A percentile compares a stretch with the other conserved stretches of the same genome.
Conservation (phyloP, 305 asterid genomes). For the Fraxinus greggii region DNA sequence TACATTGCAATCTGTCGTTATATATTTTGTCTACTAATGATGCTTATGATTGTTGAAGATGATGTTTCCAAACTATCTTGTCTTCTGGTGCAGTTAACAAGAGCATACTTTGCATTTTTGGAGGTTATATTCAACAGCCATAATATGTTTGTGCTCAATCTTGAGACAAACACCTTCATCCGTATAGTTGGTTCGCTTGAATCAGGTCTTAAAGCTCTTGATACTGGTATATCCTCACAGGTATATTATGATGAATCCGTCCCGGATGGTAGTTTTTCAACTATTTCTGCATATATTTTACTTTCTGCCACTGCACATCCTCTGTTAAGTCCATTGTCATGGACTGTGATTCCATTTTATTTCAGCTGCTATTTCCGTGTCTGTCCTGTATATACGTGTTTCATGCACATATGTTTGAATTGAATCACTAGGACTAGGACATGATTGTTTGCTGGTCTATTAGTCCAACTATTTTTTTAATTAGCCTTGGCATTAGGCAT, state of each 20-base stretch:
- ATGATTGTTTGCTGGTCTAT: neutral
- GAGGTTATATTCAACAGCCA: constrained; percentile 89
- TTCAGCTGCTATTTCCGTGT: neutral
- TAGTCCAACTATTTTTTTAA: neutral
- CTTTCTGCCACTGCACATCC: neutral
- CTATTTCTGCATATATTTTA: constrained; percentile 10
- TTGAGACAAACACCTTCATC: constrained; percentile 78
- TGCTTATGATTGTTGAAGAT: neutral
- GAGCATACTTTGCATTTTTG: constrained; percentile 85
- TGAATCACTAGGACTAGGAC: neutral
- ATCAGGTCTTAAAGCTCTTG: constrained; percentile 91
- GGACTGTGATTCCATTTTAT: neutral
- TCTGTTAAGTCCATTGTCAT: neutral
- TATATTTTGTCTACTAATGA: neutral
- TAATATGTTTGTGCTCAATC: constrained; percentile 64
- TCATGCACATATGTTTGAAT: neutral
- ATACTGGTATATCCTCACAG: constrained; percentile 84
- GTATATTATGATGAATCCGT: constrained; percentile 34
- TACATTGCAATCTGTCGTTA: neutral
- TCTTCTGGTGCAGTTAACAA: constrained; percentile 66
- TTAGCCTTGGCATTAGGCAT: neutral
- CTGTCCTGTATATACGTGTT: neutral
- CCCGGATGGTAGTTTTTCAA: constrained; percentile 16
- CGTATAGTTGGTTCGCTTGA: constrained; percentile 92
- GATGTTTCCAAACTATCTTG: constrained; percentile 1